Evolutionary conservation across 306 rosid genomes (phyloP).

Genomic region (Arachis hypogaea): DNA sequence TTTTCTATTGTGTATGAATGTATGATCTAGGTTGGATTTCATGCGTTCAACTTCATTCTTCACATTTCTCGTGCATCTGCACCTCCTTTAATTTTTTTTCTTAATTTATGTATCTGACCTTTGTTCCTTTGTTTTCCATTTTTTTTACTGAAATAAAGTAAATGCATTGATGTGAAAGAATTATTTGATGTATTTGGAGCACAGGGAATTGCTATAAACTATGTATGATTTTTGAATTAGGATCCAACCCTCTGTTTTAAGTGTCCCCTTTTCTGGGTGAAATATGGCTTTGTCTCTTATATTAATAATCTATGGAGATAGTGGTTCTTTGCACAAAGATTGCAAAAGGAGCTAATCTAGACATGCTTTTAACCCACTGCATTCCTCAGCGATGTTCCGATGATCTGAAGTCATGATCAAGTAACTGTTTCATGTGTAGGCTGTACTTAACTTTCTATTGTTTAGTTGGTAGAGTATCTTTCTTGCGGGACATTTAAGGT

Average conservation of each 20-base stretch:
- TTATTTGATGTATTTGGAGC: too few species aligned
- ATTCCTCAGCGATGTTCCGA: conserved; percentile 86
- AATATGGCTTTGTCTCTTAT: background rate
- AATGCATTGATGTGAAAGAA: too few species aligned
- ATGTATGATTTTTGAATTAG: too few species aligned
- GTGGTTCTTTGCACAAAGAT: conserved; percentile 74
- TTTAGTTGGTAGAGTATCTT: conserved; percentile 34
- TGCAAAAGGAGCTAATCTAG: conserved; percentile 80
- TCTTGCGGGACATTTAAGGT: conserved; percentile 1
- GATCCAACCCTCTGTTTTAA: conserved; percentile 16
- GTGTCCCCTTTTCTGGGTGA: background rate
- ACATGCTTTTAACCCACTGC: conserved; percentile 89
- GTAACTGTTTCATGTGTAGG: conserved; percentile 33
- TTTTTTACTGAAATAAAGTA: too few species aligned
- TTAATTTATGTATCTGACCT: too few species aligned
- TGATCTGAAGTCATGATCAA: conserved; percentile 72
- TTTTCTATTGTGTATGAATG: too few species aligned
- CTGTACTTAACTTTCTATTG: conserved; percentile 22
- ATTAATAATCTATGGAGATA: conserved; percentile 52
- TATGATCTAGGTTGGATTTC: too few species aligned
- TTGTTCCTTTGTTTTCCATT: too few species aligned
- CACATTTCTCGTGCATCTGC: too few species aligned
- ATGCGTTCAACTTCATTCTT: too few species aligned
- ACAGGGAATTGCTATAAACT: too few species aligned
- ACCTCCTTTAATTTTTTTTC: too few species aligned